Evolutionary conservation across 1,284 basidiomycete species (phyloP).

Genomic region (Cryptococcus floricola): DNA sequence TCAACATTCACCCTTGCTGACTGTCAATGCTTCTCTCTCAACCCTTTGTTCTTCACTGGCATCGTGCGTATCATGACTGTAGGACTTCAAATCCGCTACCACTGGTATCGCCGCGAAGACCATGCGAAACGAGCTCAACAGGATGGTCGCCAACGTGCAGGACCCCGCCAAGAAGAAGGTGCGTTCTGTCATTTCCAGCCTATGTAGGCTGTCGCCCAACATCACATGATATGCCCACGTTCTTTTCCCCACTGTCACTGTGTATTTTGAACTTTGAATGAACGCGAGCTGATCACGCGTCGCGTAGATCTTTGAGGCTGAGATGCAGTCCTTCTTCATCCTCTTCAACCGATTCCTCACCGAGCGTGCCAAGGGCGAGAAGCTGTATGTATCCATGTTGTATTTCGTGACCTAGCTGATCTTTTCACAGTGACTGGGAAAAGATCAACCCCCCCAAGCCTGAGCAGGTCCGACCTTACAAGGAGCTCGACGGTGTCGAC

Average conservation of each 20-base stretch:
- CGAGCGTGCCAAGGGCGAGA: conserved; percentile 89
- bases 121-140: conserved; percentile 97
- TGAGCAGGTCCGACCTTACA: conserved; percentile 89
- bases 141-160: conserved; percentile 77
- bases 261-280: background rate
- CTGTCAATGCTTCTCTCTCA: background rate
- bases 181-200: conserved; percentile 25
- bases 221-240: background rate
- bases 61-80: background rate
- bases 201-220: background rate
- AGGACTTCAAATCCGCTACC: conserved; percentile 93
- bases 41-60: background rate
- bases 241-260: background rate
- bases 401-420: too few species aligned
- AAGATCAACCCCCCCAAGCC: conserved; percentile 90
- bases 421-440: conserved; percentile 78
- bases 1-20: background rate
- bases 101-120: conserved; percentile 96
- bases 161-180: conserved; percentile 81
- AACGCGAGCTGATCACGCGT: background rate
- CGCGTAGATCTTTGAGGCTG: conserved; percentile 81
- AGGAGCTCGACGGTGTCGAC: conserved; percentile 64
- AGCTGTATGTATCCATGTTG: conserved; percentile 66
- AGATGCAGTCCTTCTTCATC: conserved; percentile 99
- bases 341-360: conserved; percentile 97